Evolutionary conservation across 306 rosid genomes (phyloP).

Genomic region (Ceratonia siliqua): DNA sequence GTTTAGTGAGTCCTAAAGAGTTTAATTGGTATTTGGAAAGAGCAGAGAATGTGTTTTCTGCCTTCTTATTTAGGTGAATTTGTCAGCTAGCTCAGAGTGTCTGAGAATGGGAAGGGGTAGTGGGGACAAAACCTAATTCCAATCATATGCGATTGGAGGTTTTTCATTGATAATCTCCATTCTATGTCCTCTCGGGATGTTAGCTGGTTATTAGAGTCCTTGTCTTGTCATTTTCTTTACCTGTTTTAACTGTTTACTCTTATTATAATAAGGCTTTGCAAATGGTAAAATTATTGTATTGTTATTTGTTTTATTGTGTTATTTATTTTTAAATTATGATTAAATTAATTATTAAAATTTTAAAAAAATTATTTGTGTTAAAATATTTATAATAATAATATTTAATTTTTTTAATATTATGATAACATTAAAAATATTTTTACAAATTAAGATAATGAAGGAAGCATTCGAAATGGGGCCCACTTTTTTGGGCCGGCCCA

Average conservation of each 20-base stretch:
- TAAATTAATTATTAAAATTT: too few species aligned
- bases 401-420: too few species aligned
- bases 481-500: constrained; percentile 76
- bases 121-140: constrained; percentile 40
- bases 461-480: too few species aligned
- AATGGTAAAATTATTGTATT: too few species aligned
- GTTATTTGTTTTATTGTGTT: too few species aligned
- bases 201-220: constrained; percentile 56
- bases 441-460: too few species aligned
- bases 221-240: constrained; percentile 43
- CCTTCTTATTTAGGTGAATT: constrained; percentile 40
- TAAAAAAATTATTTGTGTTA: too few species aligned
- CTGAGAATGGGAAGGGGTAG: constrained; percentile 13
- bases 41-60: constrained; percentile 39
- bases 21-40: constrained; percentile 44
- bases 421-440: too few species aligned
- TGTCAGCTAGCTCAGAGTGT: constrained; percentile 27
- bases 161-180: constrained; percentile 43
- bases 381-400: too few species aligned
- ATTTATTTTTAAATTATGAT: too few species aligned
- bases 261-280: neutral
- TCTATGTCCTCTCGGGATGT: constrained; percentile 35
- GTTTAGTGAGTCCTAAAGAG: neutral
- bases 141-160: constrained; percentile 44
- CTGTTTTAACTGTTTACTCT: constrained; percentile 38